Evolutionary conservation across 352 stramenopile genomes (phyloP).

Genomic region (Plasmopara viticola): DNA sequence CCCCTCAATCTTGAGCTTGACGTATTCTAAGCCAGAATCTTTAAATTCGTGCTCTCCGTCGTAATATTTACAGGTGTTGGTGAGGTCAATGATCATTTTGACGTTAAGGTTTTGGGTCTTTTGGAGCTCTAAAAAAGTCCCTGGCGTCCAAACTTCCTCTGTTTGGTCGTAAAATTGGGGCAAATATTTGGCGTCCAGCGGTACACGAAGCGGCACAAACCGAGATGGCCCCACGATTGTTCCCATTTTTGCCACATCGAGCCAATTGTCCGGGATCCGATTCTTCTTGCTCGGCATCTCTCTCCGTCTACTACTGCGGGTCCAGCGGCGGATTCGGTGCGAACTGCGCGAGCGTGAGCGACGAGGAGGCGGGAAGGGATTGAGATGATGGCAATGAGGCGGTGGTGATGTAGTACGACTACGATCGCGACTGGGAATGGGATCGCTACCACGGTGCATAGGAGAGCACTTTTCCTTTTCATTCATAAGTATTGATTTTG

Average conservation of each 20-base stretch:
- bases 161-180: conserved; percentile 28
- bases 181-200: conserved; percentile 60
- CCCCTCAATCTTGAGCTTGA: conserved; percentile 74
- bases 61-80: conserved; percentile 85
- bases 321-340: conserved; percentile 4
- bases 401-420: conserved; percentile 5
- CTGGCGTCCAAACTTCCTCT: conserved; percentile 51
- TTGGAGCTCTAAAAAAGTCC: conserved; percentile 47
- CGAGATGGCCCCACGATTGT: conserved; percentile 39
- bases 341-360: conserved; percentile 7
- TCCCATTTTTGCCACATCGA: conserved; percentile 72
- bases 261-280: conserved; percentile 74
- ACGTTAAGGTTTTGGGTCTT: conserved; percentile 31
- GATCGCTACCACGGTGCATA: neutral
- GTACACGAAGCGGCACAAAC: conserved; percentile 66
- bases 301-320: conserved; percentile 2
- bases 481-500: no score
- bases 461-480: neutral
- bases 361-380: conserved; percentile 1
- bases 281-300: conserved; percentile 29
- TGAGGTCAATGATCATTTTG: conserved; percentile 73
- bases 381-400: conserved; percentile 4
- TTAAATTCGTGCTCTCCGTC: conserved; percentile 46
- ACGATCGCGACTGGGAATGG: conserved; percentile 5
- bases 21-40: conserved; percentile 46